Conservation (phyloP, 106 monocot genomes). For the Chionographis japonica region DNA sequence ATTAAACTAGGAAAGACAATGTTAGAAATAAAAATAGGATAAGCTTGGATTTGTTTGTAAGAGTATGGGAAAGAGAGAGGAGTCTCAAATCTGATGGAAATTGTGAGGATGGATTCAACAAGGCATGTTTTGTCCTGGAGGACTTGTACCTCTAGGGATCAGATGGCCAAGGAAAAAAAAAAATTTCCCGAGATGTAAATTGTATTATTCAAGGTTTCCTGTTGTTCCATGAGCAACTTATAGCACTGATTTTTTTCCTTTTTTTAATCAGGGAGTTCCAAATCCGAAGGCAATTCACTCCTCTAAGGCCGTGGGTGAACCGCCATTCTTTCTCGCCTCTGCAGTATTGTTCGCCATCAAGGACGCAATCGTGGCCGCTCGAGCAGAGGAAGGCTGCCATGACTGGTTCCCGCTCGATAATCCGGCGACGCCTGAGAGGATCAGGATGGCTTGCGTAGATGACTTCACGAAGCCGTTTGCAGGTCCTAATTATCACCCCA, state of each 20-base stretch:
- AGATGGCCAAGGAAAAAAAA: no score
- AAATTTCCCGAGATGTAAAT: no score
- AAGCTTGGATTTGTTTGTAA: no score
- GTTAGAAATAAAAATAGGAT: no score
- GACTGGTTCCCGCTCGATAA: conserved; percentile 92
- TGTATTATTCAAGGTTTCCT: no score
- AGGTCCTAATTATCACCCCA: conserved; percentile 45
- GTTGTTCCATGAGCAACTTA: no score
- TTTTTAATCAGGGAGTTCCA: conserved; percentile 49
- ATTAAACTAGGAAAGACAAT: no score
- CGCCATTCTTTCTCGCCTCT: conserved; percentile 91
- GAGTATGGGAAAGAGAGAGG: no score
- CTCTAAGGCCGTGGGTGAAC: conserved; percentile 95
- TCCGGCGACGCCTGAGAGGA: conserved; percentile 92
- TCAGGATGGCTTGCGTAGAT: conserved; percentile 94
- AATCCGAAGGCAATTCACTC: conserved; percentile 92
- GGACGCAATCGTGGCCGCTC: conserved; percentile 75
- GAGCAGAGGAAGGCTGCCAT: conserved; percentile 63
- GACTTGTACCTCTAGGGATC: no score
- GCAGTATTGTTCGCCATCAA: conserved; percentile 85
- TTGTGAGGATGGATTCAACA: no score
- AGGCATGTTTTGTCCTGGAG: no score
- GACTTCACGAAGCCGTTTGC: conserved; percentile 65
- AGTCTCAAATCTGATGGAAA: no score
- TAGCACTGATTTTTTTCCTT: not conserved